These are phyloP conservation scores for Neurospora sp. DNA, from an alignment of 495 filamentous ascomycete genomes.

Conservation along the genomic window DNA sequence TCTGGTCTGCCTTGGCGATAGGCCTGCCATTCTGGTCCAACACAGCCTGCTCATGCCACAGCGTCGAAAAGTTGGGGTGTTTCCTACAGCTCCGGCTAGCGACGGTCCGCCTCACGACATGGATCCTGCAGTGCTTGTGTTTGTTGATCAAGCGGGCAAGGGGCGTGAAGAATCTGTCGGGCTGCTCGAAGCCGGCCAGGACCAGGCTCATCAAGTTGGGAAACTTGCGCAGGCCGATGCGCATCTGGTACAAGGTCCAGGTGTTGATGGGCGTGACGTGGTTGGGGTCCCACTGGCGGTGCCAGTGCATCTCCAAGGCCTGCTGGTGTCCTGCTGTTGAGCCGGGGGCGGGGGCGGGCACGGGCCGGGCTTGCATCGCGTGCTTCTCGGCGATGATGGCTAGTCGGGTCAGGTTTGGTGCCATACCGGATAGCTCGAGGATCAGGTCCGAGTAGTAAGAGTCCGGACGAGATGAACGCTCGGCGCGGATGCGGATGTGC, in stretches of 20 bases:
- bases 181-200: background rate
- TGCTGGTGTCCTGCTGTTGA: background rate
- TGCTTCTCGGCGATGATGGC: slow-evolving; percentile 8
- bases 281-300: slow-evolving; percentile 2
- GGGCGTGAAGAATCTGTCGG: background rate
- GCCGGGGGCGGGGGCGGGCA: background rate
- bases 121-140: background rate
- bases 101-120: background rate
- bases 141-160: background rate
- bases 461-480: background rate
- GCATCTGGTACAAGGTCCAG: background rate
- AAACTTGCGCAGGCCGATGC: background rate
- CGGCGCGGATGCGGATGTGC: slow-evolving; percentile 9
- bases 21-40: background rate
- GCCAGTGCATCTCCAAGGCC: background rate
- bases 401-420: slow-evolving; percentile 4
- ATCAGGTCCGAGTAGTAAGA: slow-evolving; percentile 2
- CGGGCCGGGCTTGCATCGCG: background rate
- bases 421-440: background rate
- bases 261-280: background rate
- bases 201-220: background rate
- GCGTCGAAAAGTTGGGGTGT: background rate
- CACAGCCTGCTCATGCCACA: background rate
- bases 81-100: background rate
- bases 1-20: background rate